Evolutionary conservation across 2,329 filamentous ascomycete genomes (phyloP), one percentile per base, ranked within the genome.

Genomic region (Xylariaceae sp.): DNA sequence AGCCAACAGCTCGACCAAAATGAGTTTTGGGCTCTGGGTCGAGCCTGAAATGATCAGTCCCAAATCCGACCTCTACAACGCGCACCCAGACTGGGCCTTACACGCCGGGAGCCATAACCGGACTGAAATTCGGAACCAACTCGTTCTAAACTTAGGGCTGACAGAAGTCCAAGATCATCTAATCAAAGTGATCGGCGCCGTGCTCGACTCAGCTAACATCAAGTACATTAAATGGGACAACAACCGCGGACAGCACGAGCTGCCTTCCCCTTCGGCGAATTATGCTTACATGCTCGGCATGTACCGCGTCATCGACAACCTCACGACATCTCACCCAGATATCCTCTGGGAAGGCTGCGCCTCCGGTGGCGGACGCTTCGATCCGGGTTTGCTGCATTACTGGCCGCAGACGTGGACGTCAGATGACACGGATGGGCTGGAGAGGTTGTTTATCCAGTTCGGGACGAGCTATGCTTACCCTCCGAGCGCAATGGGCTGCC

Each of bases 41-140:
- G 82, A 85, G 57, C 81, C 80, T 0, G 82, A 85, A 54, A 85
- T 85, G 82, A 75, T 84, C 40, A 83, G 80, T 45, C 75, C 77
- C 2, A 76, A 80, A 42, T 84, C 81, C 0, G 73, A 68, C 2
- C 67, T 85, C 2, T 85, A 85, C 57, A 61, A 71, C 1, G 65
- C 77, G 36, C 81, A 85, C 52, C 81, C 82, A 0, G 80, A 85
- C 44, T 85, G 81, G 82, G 79, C 71, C 3, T 55, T 85, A 42
- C 74, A 80, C 44, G 74, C 79, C 0, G 77, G 76, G 4, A 60
- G 67, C 1, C 77, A 85, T 55, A 68, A 75, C 1, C 73, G 79
- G 11, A 82, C 75, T 0, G 64, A 80, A 37, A 69, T 68, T 1
- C 72, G 82, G 1, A 73, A 75, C 50, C 79, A 85, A 54, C 72